phyloP scores from a whole-genome alignment of 2,329 filamentous ascomycete genomes.

The Aureobasidium sp. region DNA sequence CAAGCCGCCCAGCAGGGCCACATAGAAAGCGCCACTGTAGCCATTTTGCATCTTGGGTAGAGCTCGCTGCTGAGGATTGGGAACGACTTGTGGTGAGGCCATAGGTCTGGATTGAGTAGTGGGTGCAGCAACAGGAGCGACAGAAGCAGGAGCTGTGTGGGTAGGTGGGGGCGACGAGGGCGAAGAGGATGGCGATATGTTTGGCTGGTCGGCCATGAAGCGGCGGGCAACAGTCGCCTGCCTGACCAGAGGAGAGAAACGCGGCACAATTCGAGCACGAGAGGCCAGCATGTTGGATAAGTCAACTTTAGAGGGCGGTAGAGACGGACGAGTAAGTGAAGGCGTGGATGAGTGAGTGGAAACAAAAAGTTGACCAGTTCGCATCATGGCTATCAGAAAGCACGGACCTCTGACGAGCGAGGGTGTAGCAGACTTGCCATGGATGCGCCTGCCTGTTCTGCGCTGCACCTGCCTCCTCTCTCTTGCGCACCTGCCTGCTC shows the following conservation, averaged over 20 bases:
- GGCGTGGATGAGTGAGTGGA: background rate
- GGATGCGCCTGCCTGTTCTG: background rate
- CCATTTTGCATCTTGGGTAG: background rate
- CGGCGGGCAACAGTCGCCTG: background rate
- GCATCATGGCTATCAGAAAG: background rate
- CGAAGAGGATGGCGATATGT: background rate
- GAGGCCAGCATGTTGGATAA: background rate
- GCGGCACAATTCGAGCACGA: background rate
- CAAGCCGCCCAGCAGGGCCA: slow-evolving; percentile 14
- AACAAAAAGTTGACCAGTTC: background rate
- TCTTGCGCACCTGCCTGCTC: no score
- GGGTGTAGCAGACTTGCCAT: background rate
- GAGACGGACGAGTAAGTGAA: background rate
- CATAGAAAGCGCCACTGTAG: slow-evolving; percentile 5
- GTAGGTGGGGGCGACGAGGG: background rate
- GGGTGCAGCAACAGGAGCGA: background rate
- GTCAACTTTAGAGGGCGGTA: background rate
- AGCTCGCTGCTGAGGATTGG: background rate
- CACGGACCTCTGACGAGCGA: background rate
- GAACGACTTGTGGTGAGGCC: background rate
- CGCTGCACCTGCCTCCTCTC: background rate
- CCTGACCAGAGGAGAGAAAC: background rate
- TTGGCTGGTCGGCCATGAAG: background rate
- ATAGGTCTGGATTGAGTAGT: background rate
- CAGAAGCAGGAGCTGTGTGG: background rate